phyloP scores from a whole-genome alignment of 345 rosid species.

The Linum lewisii region DNA sequence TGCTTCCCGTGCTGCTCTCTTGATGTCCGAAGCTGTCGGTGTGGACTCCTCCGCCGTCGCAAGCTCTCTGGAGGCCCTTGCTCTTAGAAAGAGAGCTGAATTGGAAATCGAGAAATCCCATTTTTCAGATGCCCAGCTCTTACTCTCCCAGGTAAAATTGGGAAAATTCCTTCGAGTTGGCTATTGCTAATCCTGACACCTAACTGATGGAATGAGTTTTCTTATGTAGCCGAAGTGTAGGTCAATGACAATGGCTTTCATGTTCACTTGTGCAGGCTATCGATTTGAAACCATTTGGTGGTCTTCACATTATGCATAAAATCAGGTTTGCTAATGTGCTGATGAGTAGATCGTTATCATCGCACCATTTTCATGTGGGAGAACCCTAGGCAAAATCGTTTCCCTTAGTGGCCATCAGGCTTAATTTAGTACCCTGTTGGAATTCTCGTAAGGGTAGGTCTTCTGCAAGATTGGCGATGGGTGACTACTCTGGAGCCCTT shows the following conservation, averaged over 20 bases:
- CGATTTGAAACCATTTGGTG: slow-evolving; percentile 57
- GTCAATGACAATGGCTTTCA: neutral
- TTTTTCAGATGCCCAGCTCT: slow-evolving; percentile 40
- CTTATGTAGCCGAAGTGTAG: too few species aligned
- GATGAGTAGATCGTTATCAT: neutral
- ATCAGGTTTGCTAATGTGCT: slow-evolving; percentile 38
- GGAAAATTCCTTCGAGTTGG: too few species aligned
- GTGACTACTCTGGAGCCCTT: slow-evolving; percentile 52
- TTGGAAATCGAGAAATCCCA: slow-evolving; percentile 33
- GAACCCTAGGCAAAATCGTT: neutral
- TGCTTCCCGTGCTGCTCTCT: slow-evolving; percentile 51
- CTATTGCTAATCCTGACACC: neutral
- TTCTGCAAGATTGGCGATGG: slow-evolving; percentile 51
- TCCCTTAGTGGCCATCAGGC: too few species aligned
- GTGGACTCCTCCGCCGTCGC: slow-evolving; percentile 21
- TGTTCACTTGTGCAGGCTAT: slow-evolving; percentile 45
- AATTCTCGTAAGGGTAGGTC: slow-evolving; percentile 33
- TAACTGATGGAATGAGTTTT: neutral
- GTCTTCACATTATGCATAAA: slow-evolving; percentile 57
- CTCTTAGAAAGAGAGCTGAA: slow-evolving; percentile 55
- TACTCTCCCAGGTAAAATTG: slow-evolving; percentile 54
- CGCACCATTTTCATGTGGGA: neutral
- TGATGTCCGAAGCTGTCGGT: slow-evolving; percentile 24
- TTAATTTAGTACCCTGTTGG: neutral
- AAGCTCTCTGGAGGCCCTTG: slow-evolving; percentile 44